These are phyloP conservation scores for Pichia sp. DNA, from an alignment of 1,139 yeast genomes.

Conservation along the genomic window DNA sequence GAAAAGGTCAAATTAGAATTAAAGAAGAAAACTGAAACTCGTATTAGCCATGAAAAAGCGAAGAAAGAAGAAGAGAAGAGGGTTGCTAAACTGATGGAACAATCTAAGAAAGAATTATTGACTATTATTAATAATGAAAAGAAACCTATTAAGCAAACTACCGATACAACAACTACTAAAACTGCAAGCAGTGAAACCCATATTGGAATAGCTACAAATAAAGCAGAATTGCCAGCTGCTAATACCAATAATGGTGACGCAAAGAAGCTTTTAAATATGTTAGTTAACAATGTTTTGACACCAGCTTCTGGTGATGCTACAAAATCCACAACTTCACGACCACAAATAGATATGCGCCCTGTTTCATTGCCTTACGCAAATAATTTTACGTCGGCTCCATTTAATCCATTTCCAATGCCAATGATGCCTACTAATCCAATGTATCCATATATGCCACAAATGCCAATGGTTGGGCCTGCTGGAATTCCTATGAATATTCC, in stretches of 20 bases:
- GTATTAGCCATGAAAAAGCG: slow-evolving; percentile 5
- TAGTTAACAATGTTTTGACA: slow-evolving; percentile 30
- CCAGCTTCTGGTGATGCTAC: slow-evolving; percentile 29
- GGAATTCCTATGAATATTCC: slow-evolving; percentile 1
- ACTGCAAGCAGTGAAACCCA: background rate
- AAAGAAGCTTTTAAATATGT: slow-evolving; percentile 24
- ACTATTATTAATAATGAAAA: slow-evolving; percentile 1
- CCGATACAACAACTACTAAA: background rate
- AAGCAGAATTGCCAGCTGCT: background rate
- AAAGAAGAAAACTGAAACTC: background rate
- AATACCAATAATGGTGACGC: slow-evolving; percentile 14
- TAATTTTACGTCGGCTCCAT: background rate
- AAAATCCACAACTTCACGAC: background rate
- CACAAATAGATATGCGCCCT: background rate
- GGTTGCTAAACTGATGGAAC: slow-evolving; percentile 15
- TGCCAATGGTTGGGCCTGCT: background rate
- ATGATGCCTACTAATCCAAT: slow-evolving; percentile 7
- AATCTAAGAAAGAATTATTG: slow-evolving; percentile 10
- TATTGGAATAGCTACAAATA: background rate
- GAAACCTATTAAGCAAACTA: background rate
- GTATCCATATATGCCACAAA: slow-evolving; percentile 10
- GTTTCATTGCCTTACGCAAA: slow-evolving; percentile 5
- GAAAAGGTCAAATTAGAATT: slow-evolving; percentile 10
- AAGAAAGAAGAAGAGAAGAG: slow-evolving; percentile 3
- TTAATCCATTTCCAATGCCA: slow-evolving; percentile 6